These are phyloP conservation scores for Coemansia sp. DNA, from an alignment of 192 early-diverging fungal genomes.

Conservation along the genomic window DNA sequence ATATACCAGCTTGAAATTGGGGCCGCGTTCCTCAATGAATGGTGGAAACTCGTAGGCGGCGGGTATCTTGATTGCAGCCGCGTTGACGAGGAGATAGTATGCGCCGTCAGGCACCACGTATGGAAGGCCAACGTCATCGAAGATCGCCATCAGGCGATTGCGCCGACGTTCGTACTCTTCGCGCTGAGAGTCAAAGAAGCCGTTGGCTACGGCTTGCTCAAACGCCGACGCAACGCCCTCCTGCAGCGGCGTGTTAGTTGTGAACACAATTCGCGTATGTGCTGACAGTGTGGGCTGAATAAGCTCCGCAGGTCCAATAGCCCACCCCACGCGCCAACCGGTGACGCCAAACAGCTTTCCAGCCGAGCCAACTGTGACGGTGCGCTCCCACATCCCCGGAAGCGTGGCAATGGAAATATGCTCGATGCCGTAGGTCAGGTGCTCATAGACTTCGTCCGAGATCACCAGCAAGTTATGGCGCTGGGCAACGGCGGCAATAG, in stretches of 20 bases:
- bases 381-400: conserved; percentile 84
- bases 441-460: conserved; percentile 95
- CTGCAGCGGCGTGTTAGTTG: conserved; percentile 85
- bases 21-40: conserved; percentile 57
- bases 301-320: conserved; percentile 69
- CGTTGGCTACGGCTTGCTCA: conserved; percentile 55
- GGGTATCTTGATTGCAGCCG: conserved; percentile 61
- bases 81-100: conserved; percentile 91
- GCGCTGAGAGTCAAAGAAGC: conserved; percentile 69
- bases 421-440: conserved; percentile 72
- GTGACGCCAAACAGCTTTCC: conserved; percentile 96
- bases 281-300: conserved; percentile 74
- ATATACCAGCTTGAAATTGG: conserved; percentile 75
- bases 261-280: conserved; percentile 87
- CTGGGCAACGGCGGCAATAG: conserved; percentile 69
- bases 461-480: conserved; percentile 84
- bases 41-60: conserved; percentile 57
- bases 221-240: conserved; percentile 75
- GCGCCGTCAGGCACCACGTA: conserved; percentile 86
- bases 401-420: conserved; percentile 79
- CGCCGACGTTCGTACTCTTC: conserved; percentile 67
- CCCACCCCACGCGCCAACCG: conserved; percentile 97
- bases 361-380: conserved; percentile 86
- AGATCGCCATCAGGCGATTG: conserved; percentile 62
- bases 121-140: conserved; percentile 65